Evolutionary conservation across 2,329 filamentous ascomycete species (phyloP).

Genomic region (Sporothrix luriei): DNA sequence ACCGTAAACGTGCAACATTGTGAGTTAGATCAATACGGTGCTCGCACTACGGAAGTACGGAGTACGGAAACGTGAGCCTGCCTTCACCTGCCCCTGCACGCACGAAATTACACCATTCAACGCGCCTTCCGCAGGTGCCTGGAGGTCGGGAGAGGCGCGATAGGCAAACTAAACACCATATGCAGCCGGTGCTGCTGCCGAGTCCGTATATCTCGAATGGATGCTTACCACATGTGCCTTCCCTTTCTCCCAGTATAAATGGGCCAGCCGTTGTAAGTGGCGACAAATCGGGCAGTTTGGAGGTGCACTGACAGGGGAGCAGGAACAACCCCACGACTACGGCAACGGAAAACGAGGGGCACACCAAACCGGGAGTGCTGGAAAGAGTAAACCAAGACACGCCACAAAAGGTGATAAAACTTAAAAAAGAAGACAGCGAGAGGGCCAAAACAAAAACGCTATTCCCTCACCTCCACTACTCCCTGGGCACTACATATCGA

Average conservation of each 20-base stretch:
- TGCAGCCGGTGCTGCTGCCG: not conserved
- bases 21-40: slow-evolving; percentile 1
- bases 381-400: slow-evolving; percentile 16
- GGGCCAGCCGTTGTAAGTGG: slow-evolving; percentile 22
- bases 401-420: not conserved
- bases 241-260: not conserved
- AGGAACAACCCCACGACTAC: not conserved
- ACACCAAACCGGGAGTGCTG: slow-evolving; percentile 11
- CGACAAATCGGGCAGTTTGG: slow-evolving; percentile 20
- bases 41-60: too few species aligned
- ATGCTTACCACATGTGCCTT: slow-evolving; percentile 19
- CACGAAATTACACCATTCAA: not conserved
- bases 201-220: not conserved
- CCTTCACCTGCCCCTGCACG: not conserved
- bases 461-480: not conserved
- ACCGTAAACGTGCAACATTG: not conserved
- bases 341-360: slow-evolving; percentile 25
- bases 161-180: not conserved
- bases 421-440: not conserved
- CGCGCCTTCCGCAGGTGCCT: not conserved
- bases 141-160: not conserved
- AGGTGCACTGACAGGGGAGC: not conserved
- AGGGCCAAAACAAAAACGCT: not conserved
- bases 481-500: not conserved
- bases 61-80: not conserved